Evolutionary conservation across 2,329 filamentous ascomycete genomes (phyloP), one percentile per base, ranked within the genome.

Genomic region (Paecilomyces formosus): DNA sequence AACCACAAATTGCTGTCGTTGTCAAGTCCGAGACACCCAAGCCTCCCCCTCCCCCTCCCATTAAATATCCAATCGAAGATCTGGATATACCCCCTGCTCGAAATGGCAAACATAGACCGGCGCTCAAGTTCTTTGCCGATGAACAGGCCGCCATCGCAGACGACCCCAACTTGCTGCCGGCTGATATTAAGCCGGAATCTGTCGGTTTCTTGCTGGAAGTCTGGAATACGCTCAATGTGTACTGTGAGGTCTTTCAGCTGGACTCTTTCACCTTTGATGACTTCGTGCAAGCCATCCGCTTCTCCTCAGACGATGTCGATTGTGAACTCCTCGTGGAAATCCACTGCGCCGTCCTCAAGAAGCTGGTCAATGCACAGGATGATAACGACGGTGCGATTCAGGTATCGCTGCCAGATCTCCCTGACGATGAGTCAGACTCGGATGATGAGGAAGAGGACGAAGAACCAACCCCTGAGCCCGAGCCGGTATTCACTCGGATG

Each of bases 191-290:
- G 21, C 94, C 93, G 85, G 86, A 88, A 66, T 93, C 91, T 3
- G 85, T 97, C n/a, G 92, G 92, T 0, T 82, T 86, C 2, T 78
- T 97, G 15, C 77, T 99, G 24, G 93, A 97, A 74, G 90, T 90
- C 0, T 99, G 94, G 94, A 92, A 97, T 66, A 97, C 92, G 0
- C 81, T 99, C 33, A 99, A 97, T 68, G 93, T 99, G n/a, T 97
- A 97, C 70, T 96, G 92, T 69, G 91, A 96, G 68, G 88, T 97
- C 18, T 96, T 96, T 70, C 85, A 90, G 68, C 81, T 99, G 26
- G 94, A 99, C 73, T 97, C 93, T 0, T 99, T 99, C 70, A 97
- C 93, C 0, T 95, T 97, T 68, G 94, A 99, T 71, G 94, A 99
- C 72, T 97, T 92, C 67, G 82, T 96, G 3, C 89, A 97, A 70